phyloP scores from a whole-genome alignment of 345 rosid genomes.

The Lepidium africanum region DNA sequence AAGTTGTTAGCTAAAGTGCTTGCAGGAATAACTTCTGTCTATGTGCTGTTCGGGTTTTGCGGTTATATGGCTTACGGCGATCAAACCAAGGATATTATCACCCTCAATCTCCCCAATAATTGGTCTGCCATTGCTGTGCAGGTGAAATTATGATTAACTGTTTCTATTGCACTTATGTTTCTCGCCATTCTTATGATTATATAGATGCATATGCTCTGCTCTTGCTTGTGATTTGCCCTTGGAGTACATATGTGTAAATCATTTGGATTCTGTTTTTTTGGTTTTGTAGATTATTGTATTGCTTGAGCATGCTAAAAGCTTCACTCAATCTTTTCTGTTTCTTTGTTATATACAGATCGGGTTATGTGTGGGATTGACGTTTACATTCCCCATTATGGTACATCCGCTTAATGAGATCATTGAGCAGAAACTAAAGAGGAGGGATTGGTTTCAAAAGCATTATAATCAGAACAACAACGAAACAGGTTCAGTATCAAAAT shows the following conservation, averaged over 20 bases:
- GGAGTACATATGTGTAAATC: neutral
- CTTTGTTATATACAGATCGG: conserved; percentile 52
- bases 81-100: conserved; percentile 66
- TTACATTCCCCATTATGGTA: conserved; percentile 85
- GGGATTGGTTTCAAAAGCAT: conserved; percentile 37
- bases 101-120: conserved; percentile 65
- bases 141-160: conserved; percentile 34
- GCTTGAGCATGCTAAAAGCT: neutral
- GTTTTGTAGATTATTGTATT: neutral
- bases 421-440: conserved; percentile 56
- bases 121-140: conserved; percentile 73
- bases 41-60: conserved; percentile 60
- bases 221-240: neutral
- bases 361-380: conserved; percentile 69
- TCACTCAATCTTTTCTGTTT: neutral
- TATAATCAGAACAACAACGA: conserved; percentile 10
- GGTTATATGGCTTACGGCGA: conserved; percentile 95
- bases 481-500: conserved; percentile 31
- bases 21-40: conserved; percentile 54
- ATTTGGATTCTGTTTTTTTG: neutral
- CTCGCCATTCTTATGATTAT: neutral
- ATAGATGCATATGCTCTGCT: neutral
- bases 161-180: neutral
- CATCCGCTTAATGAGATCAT: conserved; percentile 82
- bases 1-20: conserved; percentile 56